Evolutionary conservation across 108 stramenopile species (phyloP), one percentile per base, ranked within the genome.

Genomic region (Discostella pseudostelligera): DNA sequence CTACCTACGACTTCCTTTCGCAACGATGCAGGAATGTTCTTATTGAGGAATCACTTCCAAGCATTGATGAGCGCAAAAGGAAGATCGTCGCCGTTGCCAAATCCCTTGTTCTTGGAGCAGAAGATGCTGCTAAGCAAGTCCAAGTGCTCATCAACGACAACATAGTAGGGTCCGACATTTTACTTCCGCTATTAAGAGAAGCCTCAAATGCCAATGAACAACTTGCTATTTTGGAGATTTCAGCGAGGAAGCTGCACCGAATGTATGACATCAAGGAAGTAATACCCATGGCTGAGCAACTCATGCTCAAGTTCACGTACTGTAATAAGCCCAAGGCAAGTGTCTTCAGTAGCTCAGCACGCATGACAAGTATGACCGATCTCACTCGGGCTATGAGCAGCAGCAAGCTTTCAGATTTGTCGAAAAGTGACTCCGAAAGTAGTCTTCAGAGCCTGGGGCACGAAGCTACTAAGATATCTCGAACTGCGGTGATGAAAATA

Each of bases 41-140:
- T 6, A 81, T 98, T 64, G 88, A 94, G 70, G 90, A 94, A 69
- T 92, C 87, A 39, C 84, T 89, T 76, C 95, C 97, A n/a, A 94
- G 84, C 67, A 80, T 94, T 25, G 83, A 87, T 49, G 82, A 90
- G 68, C 77, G 94, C 47, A 91, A 81, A 46, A 55, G 65, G 19
- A 78, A 77, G 47, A 73, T 88, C 20, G 57, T 78, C 3, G 72
- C 69, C 16, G 89, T 83, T 29, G 92, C 82, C 8, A 60, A 70
- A 57, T 69, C 66, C 2, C 62, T 89, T 4, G 67, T 81, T 22
- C 56, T 39, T 3, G 62, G 76, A 2, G 36, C 44, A 14, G 81
- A 81, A 39, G 68, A 82, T 13, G 36, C 59, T 0, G 32, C 51
- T 13, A 73, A 81, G 59, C 54, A 17, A 20, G 85, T 92, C 8